A percentile compares a stretch with the other conserved stretches of the same genome.
Conservation (phyloP, 345 rosid species). For the Syzygium aqueum region DNA sequence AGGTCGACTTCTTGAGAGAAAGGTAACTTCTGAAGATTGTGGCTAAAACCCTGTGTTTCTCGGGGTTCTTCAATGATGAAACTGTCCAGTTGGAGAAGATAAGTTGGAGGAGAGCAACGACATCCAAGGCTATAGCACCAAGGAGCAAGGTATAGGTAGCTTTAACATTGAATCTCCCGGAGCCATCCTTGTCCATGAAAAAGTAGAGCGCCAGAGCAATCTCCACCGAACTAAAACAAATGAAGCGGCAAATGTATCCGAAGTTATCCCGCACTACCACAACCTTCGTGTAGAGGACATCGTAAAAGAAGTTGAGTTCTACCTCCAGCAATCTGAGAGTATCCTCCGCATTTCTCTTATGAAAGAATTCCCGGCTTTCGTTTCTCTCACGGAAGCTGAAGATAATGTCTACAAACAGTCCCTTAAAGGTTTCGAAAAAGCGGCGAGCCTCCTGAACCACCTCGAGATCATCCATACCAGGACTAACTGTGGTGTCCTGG, state of each 20-base stretch:
- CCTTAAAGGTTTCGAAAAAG: neutral
- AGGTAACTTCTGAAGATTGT: neutral
- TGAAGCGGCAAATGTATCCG: neutral
- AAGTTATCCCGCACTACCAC: neutral
- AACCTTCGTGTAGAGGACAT: neutral
- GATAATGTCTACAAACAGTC: neutral
- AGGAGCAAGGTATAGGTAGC: neutral
- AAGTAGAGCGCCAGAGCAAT: neutral
- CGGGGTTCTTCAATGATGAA: neutral
- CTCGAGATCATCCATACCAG: neutral
- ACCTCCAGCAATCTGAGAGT: neutral
- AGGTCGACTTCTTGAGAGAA: neutral
- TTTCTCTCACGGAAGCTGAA: neutral
- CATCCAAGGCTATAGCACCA: neutral
- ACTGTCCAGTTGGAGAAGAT: neutral
- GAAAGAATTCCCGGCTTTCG: neutral
- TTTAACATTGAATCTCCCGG: neutral
- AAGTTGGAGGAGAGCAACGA: neutral
- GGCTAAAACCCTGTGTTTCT: neutral
- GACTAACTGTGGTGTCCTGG: slow-evolving; percentile 25
- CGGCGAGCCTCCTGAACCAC: neutral
- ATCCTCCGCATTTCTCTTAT: neutral
- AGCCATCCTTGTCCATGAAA: neutral
- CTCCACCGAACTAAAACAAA: neutral
- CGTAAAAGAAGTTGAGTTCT: neutral